Evolutionary conservation across 495 filamentous ascomycete genomes (phyloP), one percentile per base, ranked within the genome.

Genomic region (Penicillium goetzii): DNA sequence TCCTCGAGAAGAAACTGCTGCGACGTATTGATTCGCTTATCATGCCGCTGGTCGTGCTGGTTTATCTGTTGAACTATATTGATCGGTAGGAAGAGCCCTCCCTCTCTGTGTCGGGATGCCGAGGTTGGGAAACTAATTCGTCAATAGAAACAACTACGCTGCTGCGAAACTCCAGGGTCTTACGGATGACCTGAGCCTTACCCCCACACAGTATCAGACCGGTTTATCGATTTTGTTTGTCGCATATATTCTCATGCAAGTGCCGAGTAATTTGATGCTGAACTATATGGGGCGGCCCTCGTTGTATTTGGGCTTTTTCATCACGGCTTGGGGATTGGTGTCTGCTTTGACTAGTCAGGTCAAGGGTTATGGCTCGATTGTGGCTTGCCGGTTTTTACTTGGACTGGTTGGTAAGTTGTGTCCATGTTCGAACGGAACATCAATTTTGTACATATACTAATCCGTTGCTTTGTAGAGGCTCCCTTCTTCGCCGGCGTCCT

Each of bases 261-360:
- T 88, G 8, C 86, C 86, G 0, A 87, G 84, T n/a, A 88, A 88
- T 65, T 62, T 86, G 49, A 68, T 87, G 28, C 77, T 88, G 38
- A 86, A 87, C 68, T 85, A 85, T 58, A 82, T 83, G 68, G 83
- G 80, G 26, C 72, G 75, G 4, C 82, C 82, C 0, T 80, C 80
- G 0, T 51, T 78, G 4, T 84, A 84, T 52, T 62, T 84, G 19
- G 79, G 79, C 17, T 78, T 77, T 62, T 87, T 82, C 68, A 78
- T 82, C 61, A 74, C 75, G 15, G 80, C 77, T 4, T 88, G 85
- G 84, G 86, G 80, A 8, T 41, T 83, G 51, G 76, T 84, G 2
- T 85, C 83, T 2, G 72, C 80, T 8, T 33, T 82, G 34, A 88
- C 85, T 15, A 82, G 78, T 36, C 80, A 81, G 38, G 79, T 80